Conservation (phyloP, 352 stramenopile species). For the Thraustochytrium sp. region DNA sequence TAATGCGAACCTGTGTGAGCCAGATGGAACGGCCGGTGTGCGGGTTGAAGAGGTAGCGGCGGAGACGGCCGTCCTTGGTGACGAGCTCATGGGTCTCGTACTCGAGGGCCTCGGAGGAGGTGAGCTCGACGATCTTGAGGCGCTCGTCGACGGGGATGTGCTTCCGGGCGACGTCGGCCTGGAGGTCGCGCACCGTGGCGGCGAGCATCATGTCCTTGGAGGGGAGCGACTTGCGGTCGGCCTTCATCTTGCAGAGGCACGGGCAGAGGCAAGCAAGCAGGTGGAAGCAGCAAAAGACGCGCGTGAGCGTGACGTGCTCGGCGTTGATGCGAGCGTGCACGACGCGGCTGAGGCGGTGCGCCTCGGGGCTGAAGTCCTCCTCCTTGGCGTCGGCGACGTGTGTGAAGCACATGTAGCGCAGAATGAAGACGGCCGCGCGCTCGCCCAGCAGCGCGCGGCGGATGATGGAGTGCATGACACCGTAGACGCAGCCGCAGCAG, state of each 20-base stretch:
- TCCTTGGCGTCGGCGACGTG: slow-evolving; percentile 2
- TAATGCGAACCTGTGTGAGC: background rate
- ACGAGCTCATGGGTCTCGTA: background rate
- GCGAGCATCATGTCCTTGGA: background rate
- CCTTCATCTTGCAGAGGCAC: slow-evolving; percentile 9
- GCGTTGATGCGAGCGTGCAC: background rate
- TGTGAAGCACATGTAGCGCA: slow-evolving; percentile 29
- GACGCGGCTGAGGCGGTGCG: background rate
- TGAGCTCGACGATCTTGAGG: background rate
- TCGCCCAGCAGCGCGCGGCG: slow-evolving; percentile 9
- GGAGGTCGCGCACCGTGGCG: background rate
- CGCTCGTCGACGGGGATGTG: background rate
- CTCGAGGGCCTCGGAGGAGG: background rate
- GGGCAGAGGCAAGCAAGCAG: slow-evolving; percentile 16
- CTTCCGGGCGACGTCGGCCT: background rate
- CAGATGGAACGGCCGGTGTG: background rate
- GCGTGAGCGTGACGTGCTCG: background rate
- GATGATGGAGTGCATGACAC: background rate
- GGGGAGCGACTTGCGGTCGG: background rate
- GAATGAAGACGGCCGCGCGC: slow-evolving; percentile 15
- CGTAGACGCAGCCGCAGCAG: background rate
- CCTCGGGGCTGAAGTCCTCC: background rate
- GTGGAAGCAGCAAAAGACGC: slow-evolving; percentile 20
- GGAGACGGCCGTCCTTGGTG: background rate
- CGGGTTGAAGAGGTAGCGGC: background rate